Base-by-base conservation (phyloP, 1,139 yeast genomes). In the Candida glucosophila region DNA sequence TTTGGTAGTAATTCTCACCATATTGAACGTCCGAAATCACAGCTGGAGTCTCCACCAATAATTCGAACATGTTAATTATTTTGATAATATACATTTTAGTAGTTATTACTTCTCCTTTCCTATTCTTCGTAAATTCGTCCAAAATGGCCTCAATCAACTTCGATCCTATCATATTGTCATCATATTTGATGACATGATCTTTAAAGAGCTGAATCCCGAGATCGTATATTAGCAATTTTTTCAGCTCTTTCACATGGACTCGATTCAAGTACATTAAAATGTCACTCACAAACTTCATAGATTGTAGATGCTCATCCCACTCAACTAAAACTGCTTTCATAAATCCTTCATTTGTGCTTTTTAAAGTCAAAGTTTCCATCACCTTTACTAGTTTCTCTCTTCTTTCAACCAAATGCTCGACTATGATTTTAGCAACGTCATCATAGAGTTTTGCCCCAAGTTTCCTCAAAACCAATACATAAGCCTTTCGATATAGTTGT, bases 201-300 rank as follows among this genome's bases (percentile, higher is more conserved):
- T 64, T 63, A 45, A 78, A 81, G 6, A 77, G 47, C 19, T 65
- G 66, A 20, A 80, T 61, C 0, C 95, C 95, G 24, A 79, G 64
- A 43, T 86, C 95, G 43, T 80, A 80, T 4, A 82, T 67, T 28
- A 77, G 55, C 2, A 85, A 73, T 26, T 73, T 55, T 37, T 74
- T 75, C 31, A 73, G 72, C 36, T 80, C 93, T 35, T 73, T 75
- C 15, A 88, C 82, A 40, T 81, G 85, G 0, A 85, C 95, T 22
- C 95, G 67, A 47, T 90, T 61, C 68, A 90, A 55, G 45, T 90
- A 90, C 82, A 86, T 78, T 49, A 86, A 55, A 4, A 90, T 81
- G 47, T 90, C 96, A 38, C 92, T 73, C 21, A 88, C 71, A 62
- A 82, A 75, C 37, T 81, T 67, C 78, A 86, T 79, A 25, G 83